Evolutionary conservation across 2,329 filamentous ascomycete genomes (phyloP), one percentile per base, ranked within the genome.

Genomic region (Lecanicillium sp.): DNA sequence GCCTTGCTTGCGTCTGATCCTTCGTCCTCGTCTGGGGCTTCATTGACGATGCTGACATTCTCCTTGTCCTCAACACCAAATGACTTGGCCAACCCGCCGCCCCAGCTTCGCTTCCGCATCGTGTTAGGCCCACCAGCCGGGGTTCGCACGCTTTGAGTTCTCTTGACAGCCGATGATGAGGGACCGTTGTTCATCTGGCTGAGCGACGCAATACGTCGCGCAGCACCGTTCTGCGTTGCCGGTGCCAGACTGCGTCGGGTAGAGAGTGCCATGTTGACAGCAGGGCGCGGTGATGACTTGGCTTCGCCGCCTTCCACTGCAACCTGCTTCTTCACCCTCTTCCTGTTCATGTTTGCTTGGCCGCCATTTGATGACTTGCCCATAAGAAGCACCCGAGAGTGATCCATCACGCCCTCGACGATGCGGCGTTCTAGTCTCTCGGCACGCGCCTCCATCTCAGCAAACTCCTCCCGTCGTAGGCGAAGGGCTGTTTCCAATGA

Each of bases 321-420:
- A n/a, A 44, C 46, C 7, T 60, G 57, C 43, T 68, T 70, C 50
- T 68, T 64, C 42, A 69, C 60, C 7, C 75, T 67, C 60, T 79
- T 79, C 36, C 74, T 71, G 56, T 63, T 77, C 74, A 79, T 78
- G 44, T 67, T 62, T 38, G 78, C 74, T 5, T 61, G 61, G 10
- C 68, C 62, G 10, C 62, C 62, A 50, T 25, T 25, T 48, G 59
- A 65, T 4, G 74, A 65, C 64, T 86, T 82, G 48, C 79, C 70
- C 68, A 92, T 84, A 42, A 97, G 75, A n/a, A 96, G 72, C 18
- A 90, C 81, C 6, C 90, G 84, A 15, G 90, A 96, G 58, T 97
- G 90, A 51, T 97, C 89, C 65, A 98, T 94, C 46, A 97, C 87
- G 18, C 90, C 89, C 48, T 97, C 90, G 22, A 98, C 68, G 49